phyloP scores from a whole-genome alignment of 208 protist genomes.

The Wallacemonas collosoma region DNA sequence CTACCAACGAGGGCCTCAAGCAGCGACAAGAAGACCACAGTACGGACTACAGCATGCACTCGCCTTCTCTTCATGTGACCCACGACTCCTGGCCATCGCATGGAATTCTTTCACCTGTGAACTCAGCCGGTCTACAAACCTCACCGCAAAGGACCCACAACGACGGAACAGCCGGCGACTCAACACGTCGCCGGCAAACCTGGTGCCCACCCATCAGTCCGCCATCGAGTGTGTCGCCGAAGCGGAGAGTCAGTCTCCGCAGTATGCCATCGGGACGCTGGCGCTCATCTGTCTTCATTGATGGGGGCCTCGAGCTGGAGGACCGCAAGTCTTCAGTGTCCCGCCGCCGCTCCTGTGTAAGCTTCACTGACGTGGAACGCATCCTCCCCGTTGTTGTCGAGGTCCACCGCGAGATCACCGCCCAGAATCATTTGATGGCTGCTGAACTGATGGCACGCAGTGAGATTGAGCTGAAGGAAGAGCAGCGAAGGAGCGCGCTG shows the following conservation, averaged over 20 bases:
- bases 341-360: conserved; percentile 15
- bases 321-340: neutral
- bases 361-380: conserved; percentile 15
- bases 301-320: neutral
- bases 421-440: conserved; percentile 38
- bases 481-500: conserved; percentile 23
- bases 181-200: no score
- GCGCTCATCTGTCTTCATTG: conserved; percentile 9
- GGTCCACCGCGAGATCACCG: conserved; percentile 26
- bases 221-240: neutral
- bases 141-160: no score
- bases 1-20: neutral
- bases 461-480: conserved; percentile 42
- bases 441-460: conserved; percentile 43
- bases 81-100: no score
- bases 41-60: no score
- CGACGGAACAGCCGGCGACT: no score
- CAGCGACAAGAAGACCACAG: neutral
- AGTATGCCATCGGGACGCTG: neutral
- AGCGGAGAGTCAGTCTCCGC: neutral
- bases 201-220: no score
- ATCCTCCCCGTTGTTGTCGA: conserved; percentile 35
- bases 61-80: no score
- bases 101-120: no score
- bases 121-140: no score